Conservation (phyloP, 805 yeast species). For the Myxozyma neotropica region DNA sequence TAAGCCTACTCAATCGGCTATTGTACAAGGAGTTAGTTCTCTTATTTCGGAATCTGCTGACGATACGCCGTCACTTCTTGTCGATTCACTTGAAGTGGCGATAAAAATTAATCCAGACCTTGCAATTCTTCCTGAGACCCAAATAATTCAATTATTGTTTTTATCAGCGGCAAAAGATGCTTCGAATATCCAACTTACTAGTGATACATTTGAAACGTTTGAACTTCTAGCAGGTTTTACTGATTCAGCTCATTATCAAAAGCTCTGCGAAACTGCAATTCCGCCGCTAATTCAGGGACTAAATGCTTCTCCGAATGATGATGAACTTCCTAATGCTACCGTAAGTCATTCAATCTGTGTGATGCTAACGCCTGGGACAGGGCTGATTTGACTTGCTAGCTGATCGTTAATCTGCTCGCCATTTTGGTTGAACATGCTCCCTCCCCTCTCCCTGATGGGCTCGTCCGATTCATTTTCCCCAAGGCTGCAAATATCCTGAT, state of each 20-base stretch:
- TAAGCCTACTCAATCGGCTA: constrained; percentile 35
- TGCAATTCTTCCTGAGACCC: constrained; percentile 41
- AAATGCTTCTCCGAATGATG: constrained; percentile 9
- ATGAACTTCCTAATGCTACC: constrained; percentile 11
- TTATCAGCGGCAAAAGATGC: constrained; percentile 71
- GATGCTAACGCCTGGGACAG: too few relatives aligned
- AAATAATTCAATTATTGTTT: constrained; percentile 58
- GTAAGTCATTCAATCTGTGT: not conserved
- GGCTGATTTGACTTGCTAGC: too few relatives aligned
- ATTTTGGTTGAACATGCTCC: constrained; percentile 30
- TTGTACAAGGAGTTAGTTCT: constrained; percentile 47
- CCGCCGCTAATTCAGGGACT: constrained; percentile 28
- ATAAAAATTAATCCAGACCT: constrained; percentile 51
- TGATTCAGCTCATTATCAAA: constrained; percentile 37
- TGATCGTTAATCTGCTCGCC: constrained; percentile 25
- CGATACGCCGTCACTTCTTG: constrained; percentile 72
- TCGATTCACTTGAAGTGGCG: constrained; percentile 67
- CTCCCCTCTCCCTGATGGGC: constrained; percentile 28
- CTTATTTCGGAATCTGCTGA: constrained; percentile 69
- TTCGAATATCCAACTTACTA: constrained; percentile 67
- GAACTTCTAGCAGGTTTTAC: constrained; percentile 55
- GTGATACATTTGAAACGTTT: constrained; percentile 71
- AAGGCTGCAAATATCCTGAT: constrained; percentile 23
- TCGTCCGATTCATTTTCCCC: constrained; percentile 30
- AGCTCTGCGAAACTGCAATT: constrained; percentile 36